Percentiles rank a stretch among this genome's conserved stretches.
These are phyloP conservation scores for Ochromonadaceae sp. DNA, from an alignment of 352 stramenopile genomes.

Conservation along the genomic window DNA sequence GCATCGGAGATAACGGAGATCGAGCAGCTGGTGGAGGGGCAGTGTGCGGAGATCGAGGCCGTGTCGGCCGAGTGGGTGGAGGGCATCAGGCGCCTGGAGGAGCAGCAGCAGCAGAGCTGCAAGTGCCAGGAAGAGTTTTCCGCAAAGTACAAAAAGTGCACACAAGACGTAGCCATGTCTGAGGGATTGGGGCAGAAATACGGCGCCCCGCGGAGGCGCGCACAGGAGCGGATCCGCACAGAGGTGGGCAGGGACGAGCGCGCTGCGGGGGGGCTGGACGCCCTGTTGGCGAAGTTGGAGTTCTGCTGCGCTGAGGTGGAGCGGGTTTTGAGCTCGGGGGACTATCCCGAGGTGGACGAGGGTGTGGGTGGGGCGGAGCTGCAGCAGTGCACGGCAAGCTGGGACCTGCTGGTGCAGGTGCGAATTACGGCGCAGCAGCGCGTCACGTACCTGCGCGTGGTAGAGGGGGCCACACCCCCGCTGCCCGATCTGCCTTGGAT, in stretches of 20 bases:
- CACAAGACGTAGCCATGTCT: constrained; percentile 57
- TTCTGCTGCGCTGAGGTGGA: background rate
- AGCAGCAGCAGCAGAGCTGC: constrained; percentile 31
- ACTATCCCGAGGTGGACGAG: constrained; percentile 16
- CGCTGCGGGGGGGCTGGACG: constrained; percentile 43
- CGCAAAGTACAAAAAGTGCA: constrained; percentile 42
- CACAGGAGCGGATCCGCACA: constrained; percentile 56
- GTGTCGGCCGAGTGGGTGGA: constrained; percentile 35
- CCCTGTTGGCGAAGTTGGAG: constrained; percentile 38
- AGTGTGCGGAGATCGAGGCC: constrained; percentile 26
- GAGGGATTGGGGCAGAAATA: constrained; percentile 68
- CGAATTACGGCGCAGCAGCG: too few species aligned
- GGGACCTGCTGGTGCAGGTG: too few species aligned
- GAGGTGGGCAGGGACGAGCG: constrained; percentile 55
- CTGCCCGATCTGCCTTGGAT: too few species aligned
- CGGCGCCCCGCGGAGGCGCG: constrained; percentile 51
- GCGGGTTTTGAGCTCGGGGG: background rate
- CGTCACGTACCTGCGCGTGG: too few species aligned
- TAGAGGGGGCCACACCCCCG: too few species aligned
- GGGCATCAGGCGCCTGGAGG: constrained; percentile 32
- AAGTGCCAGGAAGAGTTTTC: constrained; percentile 38
- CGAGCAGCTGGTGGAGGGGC: constrained; percentile 13
- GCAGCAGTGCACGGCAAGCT: background rate
- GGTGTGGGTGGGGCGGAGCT: background rate
- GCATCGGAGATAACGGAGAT: constrained; percentile 41